A percentile compares a stretch with the other conserved stretches of the same genome.
Evolutionary conservation across 2,329 filamentous ascomycete species (phyloP).

Genomic region (Penicillium vulpinum): DNA sequence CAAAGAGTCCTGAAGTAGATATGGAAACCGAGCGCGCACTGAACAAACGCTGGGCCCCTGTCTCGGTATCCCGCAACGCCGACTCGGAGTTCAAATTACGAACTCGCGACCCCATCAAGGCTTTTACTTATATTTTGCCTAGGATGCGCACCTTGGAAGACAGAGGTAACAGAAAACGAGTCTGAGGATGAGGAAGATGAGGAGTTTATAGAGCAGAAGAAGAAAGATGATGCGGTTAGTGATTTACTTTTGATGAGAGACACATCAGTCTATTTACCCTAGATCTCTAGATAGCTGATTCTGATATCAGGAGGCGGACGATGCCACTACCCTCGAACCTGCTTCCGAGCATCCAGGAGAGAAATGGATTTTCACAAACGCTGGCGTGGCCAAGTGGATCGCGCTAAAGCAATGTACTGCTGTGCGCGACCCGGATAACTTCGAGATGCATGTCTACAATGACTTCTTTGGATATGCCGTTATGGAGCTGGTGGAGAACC

Average conservation of each 20-base stretch:
- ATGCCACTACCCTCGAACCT: not conserved
- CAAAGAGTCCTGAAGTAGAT: not conserved
- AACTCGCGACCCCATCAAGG: not conserved
- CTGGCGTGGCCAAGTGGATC: not conserved
- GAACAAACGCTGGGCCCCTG: not conserved
- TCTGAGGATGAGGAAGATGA: not conserved
- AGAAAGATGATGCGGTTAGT: not conserved
- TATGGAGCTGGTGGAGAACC: conserved; percentile 48
- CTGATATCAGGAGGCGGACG: not conserved
- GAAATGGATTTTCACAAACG: not conserved
- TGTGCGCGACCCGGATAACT: conserved; percentile 36
- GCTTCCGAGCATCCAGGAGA: not conserved
- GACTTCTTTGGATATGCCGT: conserved; percentile 44
- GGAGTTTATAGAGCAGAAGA: not conserved
- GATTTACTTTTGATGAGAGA: not conserved
- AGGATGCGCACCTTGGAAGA: not conserved
- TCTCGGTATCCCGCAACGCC: conserved; percentile 1
- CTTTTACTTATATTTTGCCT: not conserved
- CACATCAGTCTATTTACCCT: too few species aligned
- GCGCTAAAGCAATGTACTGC: not conserved
- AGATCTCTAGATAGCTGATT: not conserved
- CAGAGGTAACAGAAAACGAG: not conserved
- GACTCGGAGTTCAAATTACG: not conserved
- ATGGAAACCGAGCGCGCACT: not conserved
- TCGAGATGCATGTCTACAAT: conserved; percentile 48